These are phyloP conservation scores for Forsythia viridissima DNA, from an alignment of 257 asterid species.

Conservation along the genomic window DNA sequence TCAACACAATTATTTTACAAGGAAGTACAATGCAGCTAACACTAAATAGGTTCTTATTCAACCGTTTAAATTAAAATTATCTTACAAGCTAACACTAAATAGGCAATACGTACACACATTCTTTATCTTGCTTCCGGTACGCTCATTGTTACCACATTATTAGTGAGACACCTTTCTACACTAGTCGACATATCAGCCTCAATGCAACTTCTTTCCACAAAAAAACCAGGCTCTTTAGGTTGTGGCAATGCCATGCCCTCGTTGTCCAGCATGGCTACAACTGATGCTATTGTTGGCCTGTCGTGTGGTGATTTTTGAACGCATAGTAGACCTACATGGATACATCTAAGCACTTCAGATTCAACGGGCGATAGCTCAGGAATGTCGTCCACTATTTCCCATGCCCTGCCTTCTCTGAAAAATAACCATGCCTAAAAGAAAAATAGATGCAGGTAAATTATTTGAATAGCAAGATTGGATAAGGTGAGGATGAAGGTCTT, in stretches of 20 bases:
- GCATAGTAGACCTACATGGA: conserved; percentile 29
- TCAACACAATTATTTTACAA: too few species aligned
- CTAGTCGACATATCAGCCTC: background rate
- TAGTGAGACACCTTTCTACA: background rate
- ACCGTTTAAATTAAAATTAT: too few species aligned
- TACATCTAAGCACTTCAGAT: conserved; percentile 21
- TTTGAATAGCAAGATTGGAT: too few species aligned
- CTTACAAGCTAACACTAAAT: too few species aligned
- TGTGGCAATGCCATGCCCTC: conserved; percentile 19
- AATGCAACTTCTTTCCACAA: conserved; percentile 8
- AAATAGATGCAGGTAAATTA: too few species aligned
- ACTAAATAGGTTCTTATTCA: too few species aligned
- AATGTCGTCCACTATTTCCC: conserved; percentile 16
- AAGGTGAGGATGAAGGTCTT: background rate
- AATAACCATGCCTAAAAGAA: conserved; percentile 35
- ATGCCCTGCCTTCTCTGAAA: conserved; percentile 23
- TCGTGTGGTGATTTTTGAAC: conserved; percentile 27
- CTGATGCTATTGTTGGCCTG: conserved; percentile 33
- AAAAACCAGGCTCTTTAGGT: conserved; percentile 41
- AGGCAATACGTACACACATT: background rate
- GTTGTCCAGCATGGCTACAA: conserved; percentile 29
- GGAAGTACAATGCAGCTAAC: background rate
- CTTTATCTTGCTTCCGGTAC: background rate
- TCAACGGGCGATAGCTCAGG: background rate
- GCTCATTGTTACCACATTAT: background rate